These are phyloP conservation scores for Mycena vitilis DNA, from an alignment of 768 basidiomycete genomes.

Conservation along the genomic window DNA sequence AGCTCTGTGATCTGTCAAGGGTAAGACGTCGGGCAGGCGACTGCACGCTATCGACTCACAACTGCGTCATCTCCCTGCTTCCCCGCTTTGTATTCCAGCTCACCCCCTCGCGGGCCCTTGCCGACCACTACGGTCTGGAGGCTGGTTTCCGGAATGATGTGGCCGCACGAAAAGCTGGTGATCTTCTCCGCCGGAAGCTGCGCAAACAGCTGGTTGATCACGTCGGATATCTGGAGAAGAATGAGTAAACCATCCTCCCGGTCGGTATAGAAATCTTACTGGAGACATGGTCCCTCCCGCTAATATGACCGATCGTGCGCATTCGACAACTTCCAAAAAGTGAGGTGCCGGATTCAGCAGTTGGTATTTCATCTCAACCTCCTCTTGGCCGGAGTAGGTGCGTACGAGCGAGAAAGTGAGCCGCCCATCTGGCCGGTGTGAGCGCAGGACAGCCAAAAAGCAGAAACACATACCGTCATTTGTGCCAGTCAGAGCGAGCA, in stretches of 20 bases:
- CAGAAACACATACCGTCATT: constrained; percentile 67
- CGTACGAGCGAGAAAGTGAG: constrained; percentile 68
- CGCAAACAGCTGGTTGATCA: constrained; percentile 83
- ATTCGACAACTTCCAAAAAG: constrained; percentile 86
- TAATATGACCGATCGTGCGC: constrained; percentile 85
- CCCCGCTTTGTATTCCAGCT: constrained; percentile 85
- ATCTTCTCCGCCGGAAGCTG: constrained; percentile 70
- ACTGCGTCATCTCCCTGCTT: constrained; percentile 73
- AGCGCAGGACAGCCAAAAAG: constrained; percentile 3
- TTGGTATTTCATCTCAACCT: constrained; percentile 86
- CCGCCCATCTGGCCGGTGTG: constrained; percentile 71
- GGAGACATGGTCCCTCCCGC: constrained; percentile 99
- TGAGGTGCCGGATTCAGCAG: constrained; percentile 91
- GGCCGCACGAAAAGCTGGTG: constrained; percentile 89
- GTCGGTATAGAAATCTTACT: constrained; percentile 55
- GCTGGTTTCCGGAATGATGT: constrained; percentile 87
- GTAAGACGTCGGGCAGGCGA: background rate
- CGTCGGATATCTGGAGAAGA: constrained; percentile 82
- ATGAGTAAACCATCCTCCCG: background rate
- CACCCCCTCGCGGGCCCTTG: constrained; percentile 79
- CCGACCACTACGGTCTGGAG: constrained; percentile 80
- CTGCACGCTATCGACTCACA: constrained; percentile 53
- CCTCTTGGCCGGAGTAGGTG: constrained; percentile 48
- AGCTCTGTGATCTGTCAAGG: constrained; percentile 76
- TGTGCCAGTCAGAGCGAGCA: constrained; percentile 79